Conservation (phyloP, 148 eudicot genomes). For the Nepenthes mirabilis region DNA sequence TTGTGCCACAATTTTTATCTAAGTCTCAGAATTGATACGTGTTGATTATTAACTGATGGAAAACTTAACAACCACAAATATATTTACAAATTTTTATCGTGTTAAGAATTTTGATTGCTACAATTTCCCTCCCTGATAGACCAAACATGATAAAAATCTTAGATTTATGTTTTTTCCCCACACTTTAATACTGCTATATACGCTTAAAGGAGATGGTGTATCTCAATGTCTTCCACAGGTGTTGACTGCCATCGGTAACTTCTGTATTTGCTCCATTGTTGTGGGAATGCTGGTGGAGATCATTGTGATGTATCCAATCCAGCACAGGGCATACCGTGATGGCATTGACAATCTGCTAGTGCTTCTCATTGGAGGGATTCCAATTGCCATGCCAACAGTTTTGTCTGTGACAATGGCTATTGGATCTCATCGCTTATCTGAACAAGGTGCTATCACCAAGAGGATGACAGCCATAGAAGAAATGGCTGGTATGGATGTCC, state of each 20-base stretch:
- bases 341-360: constrained; percentile 76
- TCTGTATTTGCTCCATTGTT: constrained; percentile 60
- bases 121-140: too few relatives aligned
- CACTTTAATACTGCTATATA: too few relatives aligned
- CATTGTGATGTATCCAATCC: constrained; percentile 64
- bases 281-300: constrained; percentile 52
- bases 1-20: too few relatives aligned
- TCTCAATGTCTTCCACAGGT: constrained; percentile 26
- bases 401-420: constrained; percentile 85
- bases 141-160: too few relatives aligned
- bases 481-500: constrained; percentile 92
- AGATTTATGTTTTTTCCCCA: too few relatives aligned
- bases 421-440: constrained; percentile 60
- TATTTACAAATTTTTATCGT: too few relatives aligned
- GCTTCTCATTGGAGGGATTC: constrained; percentile 83
- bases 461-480: constrained; percentile 91
- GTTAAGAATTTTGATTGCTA: too few relatives aligned
- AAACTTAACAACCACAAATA: too few relatives aligned
- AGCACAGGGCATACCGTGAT: constrained; percentile 41
- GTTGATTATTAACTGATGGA: too few relatives aligned
- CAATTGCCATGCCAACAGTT: constrained; percentile 82
- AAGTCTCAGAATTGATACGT: too few relatives aligned
- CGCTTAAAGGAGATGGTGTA: too few relatives aligned
- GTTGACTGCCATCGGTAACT: constrained; percentile 66
- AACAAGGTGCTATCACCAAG: constrained; percentile 81